Evolutionary conservation across 441 rosid species (phyloP).

Genomic region (Corymbia citriodora): DNA sequence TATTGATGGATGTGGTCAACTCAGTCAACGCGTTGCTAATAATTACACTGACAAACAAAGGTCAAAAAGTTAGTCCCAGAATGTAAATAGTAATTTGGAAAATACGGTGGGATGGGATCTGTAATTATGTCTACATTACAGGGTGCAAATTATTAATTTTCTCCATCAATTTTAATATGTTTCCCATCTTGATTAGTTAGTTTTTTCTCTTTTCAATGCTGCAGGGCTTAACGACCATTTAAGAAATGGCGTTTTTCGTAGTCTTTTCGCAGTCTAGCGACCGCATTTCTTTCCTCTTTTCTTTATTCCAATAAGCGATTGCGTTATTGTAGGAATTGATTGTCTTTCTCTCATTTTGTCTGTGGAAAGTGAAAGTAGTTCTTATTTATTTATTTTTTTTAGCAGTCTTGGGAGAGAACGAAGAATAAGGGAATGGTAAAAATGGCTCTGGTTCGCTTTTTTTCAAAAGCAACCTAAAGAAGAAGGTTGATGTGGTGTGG

Average conservation of each 20-base stretch:
- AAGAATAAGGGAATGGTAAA: neutral
- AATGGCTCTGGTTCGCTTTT: no score
- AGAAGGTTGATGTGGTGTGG: neutral
- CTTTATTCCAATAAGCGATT: no score
- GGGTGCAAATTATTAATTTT: neutral
- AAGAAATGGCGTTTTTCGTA: no score
- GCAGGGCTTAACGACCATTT: rapidly evolving
- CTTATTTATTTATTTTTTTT: no score
- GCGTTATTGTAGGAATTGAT: neutral
- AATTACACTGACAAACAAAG: no score
- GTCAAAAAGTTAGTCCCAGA: no score
- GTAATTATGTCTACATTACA: neutral
- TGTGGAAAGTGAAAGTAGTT: neutral
- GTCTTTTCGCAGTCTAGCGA: neutral
- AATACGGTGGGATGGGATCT: neutral
- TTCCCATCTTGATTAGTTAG: neutral
- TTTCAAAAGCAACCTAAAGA: no score
- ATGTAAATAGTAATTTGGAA: no score
- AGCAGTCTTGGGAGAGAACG: neutral
- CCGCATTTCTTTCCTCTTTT: neutral
- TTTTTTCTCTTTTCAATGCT: no score
- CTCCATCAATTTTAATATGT: no score
- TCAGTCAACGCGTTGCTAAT: no score
- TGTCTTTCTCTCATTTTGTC: neutral
- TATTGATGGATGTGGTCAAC: no score